phyloP scores from a whole-genome alignment of 2,329 filamentous ascomycete species.

The Clarireedia hainanense region DNA sequence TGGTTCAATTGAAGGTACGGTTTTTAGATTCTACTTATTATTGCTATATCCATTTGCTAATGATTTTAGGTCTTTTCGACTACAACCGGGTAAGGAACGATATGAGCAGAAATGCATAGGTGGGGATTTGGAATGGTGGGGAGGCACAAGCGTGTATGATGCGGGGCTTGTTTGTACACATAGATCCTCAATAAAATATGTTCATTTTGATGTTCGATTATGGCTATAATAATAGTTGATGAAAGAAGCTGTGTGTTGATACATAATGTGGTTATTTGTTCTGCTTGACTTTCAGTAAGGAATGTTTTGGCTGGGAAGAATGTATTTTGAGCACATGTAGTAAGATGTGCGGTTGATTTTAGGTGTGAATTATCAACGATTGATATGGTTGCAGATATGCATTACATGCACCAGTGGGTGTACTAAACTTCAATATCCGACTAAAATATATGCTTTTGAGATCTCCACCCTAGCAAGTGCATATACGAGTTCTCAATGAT shows the following conservation, averaged over 20 bases:
- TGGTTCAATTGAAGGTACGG: constrained; percentile 74
- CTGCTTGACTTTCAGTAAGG: neutral
- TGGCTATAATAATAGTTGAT: neutral
- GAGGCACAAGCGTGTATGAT: constrained; percentile 29
- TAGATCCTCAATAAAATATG: constrained; percentile 24
- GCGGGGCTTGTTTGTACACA: constrained; percentile 29
- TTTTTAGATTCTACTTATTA: neutral
- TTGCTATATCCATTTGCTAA: neutral
- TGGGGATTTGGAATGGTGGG: constrained; percentile 12
- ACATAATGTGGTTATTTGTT: neutral
- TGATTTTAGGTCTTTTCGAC: constrained; percentile 44
- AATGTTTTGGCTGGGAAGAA: neutral
- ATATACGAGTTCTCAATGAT: no score
- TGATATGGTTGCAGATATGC: neutral
- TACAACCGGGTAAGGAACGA: constrained; percentile 68
- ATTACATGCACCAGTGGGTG: no score
- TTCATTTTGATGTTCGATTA: constrained; percentile 9
- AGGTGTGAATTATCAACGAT: neutral
- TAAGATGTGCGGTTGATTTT: neutral
- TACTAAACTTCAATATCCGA: no score
- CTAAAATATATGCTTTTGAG: no score
- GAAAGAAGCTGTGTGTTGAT: neutral
- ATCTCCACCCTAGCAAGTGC: no score
- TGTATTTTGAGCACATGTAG: neutral
- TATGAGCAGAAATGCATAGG: constrained; percentile 67